A percentile compares a stretch with the other conserved stretches of the same genome.
phyloP scores from a whole-genome alignment of 2,329 filamentous ascomycete genomes.

The Colletotrichum acutatum region DNA sequence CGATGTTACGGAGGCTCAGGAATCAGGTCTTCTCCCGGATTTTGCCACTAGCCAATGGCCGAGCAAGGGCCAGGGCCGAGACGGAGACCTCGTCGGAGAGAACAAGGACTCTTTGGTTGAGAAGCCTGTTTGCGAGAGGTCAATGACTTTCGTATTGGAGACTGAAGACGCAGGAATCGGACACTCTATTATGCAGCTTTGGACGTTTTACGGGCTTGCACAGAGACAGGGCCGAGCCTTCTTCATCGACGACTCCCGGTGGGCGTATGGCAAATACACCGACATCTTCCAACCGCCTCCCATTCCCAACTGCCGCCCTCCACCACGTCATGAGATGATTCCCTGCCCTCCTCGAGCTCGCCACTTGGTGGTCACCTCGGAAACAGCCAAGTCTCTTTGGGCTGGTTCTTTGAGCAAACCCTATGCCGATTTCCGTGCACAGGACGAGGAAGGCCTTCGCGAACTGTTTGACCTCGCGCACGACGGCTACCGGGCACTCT shows the following conservation, averaged over 20 bases:
- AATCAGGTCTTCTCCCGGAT: constrained; percentile 68
- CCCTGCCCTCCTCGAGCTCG: constrained; percentile 82
- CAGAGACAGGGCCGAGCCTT: constrained; percentile 79
- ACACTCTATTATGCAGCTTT: constrained; percentile 80
- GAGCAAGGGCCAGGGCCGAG: constrained; percentile 29
- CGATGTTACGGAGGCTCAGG: constrained; percentile 78
- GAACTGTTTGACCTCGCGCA: constrained; percentile 76
- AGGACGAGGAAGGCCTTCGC: constrained; percentile 52
- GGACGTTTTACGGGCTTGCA: constrained; percentile 86
- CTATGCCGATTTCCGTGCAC: constrained; percentile 66
- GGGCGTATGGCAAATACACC: constrained; percentile 82
- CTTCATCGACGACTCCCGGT: constrained; percentile 86
- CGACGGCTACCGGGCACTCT: constrained; percentile 78
- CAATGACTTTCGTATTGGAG: constrained; percentile 83
- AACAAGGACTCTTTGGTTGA: constrained; percentile 55
- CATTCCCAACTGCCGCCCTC: constrained; percentile 72
- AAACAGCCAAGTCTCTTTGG: constrained; percentile 74
- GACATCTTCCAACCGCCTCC: constrained; percentile 78
- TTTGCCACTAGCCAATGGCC: constrained; percentile 39
- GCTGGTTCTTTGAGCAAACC: constrained; percentile 60
- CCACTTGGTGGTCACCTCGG: constrained; percentile 79
- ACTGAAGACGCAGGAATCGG: constrained; percentile 79
- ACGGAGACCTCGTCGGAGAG: constrained; percentile 59
- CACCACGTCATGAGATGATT: constrained; percentile 79
- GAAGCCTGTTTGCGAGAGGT: constrained; percentile 72